These are phyloP conservation scores for Fusarium humuli DNA, from an alignment of 2,329 filamentous ascomycete genomes.

Conservation along the genomic window DNA sequence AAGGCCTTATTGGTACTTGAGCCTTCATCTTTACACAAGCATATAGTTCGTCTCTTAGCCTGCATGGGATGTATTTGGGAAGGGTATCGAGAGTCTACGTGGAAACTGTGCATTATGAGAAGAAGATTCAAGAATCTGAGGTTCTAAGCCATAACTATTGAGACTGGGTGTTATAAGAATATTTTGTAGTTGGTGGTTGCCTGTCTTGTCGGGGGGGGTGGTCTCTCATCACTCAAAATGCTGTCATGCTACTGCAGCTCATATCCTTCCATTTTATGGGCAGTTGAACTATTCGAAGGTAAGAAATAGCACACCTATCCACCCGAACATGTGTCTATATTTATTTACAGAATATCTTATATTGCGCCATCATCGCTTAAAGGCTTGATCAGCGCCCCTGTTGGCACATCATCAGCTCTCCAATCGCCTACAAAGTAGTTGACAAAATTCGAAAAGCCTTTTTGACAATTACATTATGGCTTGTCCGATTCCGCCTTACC, in stretches of 20 bases:
- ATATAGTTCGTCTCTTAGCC: background rate
- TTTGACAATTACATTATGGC: background rate
- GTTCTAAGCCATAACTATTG: background rate
- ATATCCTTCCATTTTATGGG: background rate
- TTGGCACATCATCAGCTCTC: background rate
- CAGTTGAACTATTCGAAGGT: background rate
- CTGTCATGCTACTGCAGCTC: background rate
- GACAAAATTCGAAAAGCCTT: background rate
- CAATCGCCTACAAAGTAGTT: background rate
- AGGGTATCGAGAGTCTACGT: background rate
- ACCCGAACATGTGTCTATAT: background rate
- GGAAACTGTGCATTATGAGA: background rate
- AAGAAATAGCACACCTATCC: background rate
- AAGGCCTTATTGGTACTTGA: background rate
- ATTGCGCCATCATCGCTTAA: background rate
- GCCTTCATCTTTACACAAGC: background rate
- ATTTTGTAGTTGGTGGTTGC: background rate
- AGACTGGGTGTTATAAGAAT: background rate
- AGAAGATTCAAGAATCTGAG: too few relatives aligned
- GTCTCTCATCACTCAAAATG: background rate
- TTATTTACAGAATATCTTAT: too few relatives aligned
- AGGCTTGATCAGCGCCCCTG: background rate
- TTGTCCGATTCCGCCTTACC: background rate
- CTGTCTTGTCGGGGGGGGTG: background rate
- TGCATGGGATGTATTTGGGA: background rate